Conservation (phyloP, 129 eudicot genomes). For the Scalesia atractyloides region DNA sequence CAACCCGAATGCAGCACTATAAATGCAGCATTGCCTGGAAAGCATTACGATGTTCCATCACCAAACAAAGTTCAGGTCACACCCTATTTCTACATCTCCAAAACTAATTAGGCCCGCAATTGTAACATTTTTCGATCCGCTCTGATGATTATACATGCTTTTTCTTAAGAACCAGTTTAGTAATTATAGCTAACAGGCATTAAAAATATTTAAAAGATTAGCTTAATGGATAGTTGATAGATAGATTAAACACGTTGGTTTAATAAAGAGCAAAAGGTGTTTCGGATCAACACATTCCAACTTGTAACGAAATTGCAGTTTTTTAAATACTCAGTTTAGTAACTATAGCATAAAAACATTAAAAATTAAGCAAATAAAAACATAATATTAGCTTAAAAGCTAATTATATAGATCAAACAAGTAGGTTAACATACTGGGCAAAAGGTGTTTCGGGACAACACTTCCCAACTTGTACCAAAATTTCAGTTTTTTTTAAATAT, state of each 20-base stretch:
- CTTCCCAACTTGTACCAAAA: no score
- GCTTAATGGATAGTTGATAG: no score
- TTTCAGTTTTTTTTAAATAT: no score
- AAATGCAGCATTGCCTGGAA: constrained; percentile 89
- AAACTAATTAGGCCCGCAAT: background rate
- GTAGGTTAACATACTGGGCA: background rate
- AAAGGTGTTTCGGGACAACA: background rate
- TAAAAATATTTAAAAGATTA: no score
- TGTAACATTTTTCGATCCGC: background rate
- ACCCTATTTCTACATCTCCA: constrained; percentile 11
- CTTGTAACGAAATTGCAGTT: no score
- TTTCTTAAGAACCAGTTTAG: no score
- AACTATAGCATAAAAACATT: background rate
- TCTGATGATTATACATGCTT: no score
- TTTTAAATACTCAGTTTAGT: background rate
- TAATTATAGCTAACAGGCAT: no score
- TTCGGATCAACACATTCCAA: no score
- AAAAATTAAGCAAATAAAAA: background rate
- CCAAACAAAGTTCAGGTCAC: constrained; percentile 63
- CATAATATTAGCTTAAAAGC: background rate
- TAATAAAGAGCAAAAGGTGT: no score
- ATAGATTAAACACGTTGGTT: no score
- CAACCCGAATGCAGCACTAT: constrained; percentile 55
- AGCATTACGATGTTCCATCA: constrained; percentile 85
- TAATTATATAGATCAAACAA: background rate